Percentiles rank a stretch among this genome's conserved stretches.
Conservation (phyloP, 2,329 filamentous ascomycete genomes). For the Colletotrichum sp. region DNA sequence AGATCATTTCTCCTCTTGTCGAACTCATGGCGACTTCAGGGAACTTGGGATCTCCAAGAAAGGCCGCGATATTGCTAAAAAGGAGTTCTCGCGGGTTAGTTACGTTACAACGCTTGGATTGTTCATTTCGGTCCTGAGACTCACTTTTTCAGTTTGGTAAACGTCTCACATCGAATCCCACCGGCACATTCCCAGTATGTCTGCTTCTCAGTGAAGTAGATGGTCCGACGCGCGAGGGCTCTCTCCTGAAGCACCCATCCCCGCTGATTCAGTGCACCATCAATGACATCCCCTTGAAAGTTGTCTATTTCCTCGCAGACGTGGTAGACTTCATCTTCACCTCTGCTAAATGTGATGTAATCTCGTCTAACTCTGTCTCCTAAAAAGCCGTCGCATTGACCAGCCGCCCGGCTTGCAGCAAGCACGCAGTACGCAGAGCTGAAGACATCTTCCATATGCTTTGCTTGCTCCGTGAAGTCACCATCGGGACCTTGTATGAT, state of each 20-base stretch:
- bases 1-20: not conserved
- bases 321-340: not conserved
- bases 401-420: not conserved
- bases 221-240: too few relatives aligned
- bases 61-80: not conserved
- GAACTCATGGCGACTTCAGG: not conserved
- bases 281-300: slow-evolving; percentile 24
- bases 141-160: slow-evolving; percentile 31
- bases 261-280: too few relatives aligned
- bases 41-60: not conserved
- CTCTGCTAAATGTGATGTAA: not conserved
- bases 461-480: slow-evolving; percentile 19
- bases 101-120: too few relatives aligned
- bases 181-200: too few relatives aligned
- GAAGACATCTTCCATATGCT: slow-evolving; percentile 8
- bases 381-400: not conserved
- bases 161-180: too few relatives aligned
- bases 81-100: too few relatives aligned
- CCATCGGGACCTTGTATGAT: slow-evolving; percentile 20
- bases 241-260: too few relatives aligned
- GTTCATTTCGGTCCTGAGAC: too few relatives aligned
- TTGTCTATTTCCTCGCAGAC: slow-evolving; percentile 33
- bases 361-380: not conserved
- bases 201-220: too few relatives aligned
- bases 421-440: not conserved